Percentiles rank a stretch among this genome's conserved stretches.
These are phyloP conservation scores for Stenocarpella maydis DNA, from an alignment of 2,329 filamentous ascomycete genomes.

Conservation along the genomic window DNA sequence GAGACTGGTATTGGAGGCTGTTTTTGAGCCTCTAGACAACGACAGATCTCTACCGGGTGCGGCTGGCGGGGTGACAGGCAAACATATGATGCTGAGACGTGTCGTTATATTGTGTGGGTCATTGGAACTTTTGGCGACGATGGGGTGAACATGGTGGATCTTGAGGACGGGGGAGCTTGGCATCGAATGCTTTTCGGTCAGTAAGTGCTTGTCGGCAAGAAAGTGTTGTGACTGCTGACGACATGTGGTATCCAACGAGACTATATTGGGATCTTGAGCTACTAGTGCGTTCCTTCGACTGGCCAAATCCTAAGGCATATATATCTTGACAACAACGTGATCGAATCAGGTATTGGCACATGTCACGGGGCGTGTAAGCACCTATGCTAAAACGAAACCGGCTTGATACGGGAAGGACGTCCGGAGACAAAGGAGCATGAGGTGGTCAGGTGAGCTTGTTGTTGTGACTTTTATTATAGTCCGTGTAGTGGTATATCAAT, in stretches of 20 bases:
- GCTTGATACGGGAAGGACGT: no score
- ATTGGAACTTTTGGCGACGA: neutral
- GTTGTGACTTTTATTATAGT: neutral
- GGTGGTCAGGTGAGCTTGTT: neutral
- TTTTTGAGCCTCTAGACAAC: no score
- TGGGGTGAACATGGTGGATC: no score
- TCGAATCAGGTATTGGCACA: neutral
- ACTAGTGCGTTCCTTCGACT: neutral
- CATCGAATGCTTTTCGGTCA: neutral
- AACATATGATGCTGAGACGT: no score
- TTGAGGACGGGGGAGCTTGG: no score
- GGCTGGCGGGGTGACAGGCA: neutral
- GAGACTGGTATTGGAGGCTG: no score
- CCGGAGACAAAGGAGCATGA: neutral
- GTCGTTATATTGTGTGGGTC: no score
- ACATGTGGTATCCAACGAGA: neutral
- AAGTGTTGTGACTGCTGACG: neutral
- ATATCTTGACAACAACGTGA: neutral
- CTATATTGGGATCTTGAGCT: neutral
- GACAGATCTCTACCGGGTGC: neutral
- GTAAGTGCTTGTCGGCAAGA: neutral
- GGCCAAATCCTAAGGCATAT: neutral
- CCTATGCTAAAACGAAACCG: no score
- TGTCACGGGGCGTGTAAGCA: neutral
- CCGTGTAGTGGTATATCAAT: neutral